Base-by-base conservation (phyloP, 495 filamentous ascomycete species). In the Letharia columbiana region DNA sequence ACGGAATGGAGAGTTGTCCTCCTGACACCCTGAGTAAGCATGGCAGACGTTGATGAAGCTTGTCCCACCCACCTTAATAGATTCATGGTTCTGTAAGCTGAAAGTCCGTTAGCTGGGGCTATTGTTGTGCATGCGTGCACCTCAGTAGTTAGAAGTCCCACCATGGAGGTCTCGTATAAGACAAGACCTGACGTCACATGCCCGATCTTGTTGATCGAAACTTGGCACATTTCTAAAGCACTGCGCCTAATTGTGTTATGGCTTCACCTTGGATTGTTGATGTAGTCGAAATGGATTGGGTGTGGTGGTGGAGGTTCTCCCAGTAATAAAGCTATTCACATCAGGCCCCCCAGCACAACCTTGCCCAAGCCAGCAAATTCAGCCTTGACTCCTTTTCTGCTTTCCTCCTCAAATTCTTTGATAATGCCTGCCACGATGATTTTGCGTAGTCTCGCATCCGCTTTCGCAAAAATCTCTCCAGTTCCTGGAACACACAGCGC, bases 371-470 rank as follows among this genome's bases (percentile, higher is more conserved):
- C 90, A 20, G 84, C 85, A 39, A 97, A 77, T 77, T 99, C 94
- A 44, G 80, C 82, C 76, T 87, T 94, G 37, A 88, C 85, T 6
- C 86, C 86, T 50, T 75, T 79, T 67, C 93, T 80, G 69, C 88
- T 92, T 17, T 82, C 82, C 40, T 97, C 94, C 76, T 97, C 95
- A 76, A 98, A 97, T 73, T 99, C 95, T 69, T 90, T 88, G 37
- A 96, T 85, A 10, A 94, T 85, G 4, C 87, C 88, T 58, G 87
- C 84, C 3, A 99, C 83, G 65, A 99, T 87, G 52, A 96, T 84
- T 75, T 96, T 97, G 62, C 91, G 79, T 8, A 99, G 77, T 69
- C 82, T 89, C 18, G 85, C 81, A 76, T 99, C 94, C 3, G 91
- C 91, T 75, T 98, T 98, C 31, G 85, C 83, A 65, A 99, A 99